Percentiles rank a stretch among this genome's conserved stretches.
Conservation (phyloP, 257 asterid genomes). For the Solanum pinnatisectum region DNA sequence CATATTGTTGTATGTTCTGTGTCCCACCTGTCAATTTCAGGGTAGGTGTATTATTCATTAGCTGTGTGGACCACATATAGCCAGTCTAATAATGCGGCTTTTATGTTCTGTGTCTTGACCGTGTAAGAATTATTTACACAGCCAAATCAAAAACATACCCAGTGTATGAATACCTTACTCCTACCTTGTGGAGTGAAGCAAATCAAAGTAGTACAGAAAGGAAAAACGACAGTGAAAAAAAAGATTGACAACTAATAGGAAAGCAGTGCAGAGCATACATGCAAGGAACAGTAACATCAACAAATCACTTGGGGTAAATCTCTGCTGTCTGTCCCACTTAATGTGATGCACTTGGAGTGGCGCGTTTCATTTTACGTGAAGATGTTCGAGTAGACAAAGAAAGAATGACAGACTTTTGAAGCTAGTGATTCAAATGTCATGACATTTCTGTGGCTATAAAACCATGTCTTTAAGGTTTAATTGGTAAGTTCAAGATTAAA, state of each 20-base stretch:
- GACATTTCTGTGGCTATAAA: background rate
- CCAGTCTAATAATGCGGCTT: background rate
- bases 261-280: background rate
- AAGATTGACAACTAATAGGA: background rate
- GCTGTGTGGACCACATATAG: background rate
- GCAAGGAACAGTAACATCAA: background rate
- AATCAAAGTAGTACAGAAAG: background rate
- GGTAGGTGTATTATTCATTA: background rate
- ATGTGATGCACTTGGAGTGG: background rate
- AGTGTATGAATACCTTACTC: background rate
- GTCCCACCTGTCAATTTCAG: constrained; percentile 51
- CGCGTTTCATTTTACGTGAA: background rate
- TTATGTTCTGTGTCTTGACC: background rate
- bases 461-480: background rate
- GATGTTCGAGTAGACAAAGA: background rate
- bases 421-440: background rate
- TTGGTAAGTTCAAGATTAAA: background rate
- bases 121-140: background rate
- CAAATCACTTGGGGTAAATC: background rate
- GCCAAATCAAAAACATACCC: background rate
- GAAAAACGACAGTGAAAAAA: background rate
- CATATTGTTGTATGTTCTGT: constrained; percentile 56
- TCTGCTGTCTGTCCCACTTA: background rate
- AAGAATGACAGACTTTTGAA: background rate
- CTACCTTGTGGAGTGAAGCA: background rate